Conservation (phyloP, 2,329 filamentous ascomycete species). For the Penicillium corylophilum region DNA sequence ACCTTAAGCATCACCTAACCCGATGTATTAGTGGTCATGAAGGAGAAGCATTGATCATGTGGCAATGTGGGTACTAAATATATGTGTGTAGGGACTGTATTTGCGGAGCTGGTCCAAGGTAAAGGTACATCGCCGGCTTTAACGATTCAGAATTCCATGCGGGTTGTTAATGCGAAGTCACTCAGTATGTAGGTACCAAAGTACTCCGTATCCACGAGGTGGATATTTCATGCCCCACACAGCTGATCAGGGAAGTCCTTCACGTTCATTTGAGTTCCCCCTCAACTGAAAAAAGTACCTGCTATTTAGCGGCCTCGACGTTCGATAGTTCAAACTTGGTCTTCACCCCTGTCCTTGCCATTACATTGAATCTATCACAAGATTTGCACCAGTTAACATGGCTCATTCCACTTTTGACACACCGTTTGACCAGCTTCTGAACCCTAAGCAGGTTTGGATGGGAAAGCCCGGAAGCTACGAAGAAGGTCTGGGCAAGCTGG, state of each 20-base stretch:
- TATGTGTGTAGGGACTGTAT: no score
- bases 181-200: background rate
- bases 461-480: conserved; percentile 47
- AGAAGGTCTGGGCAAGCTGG: conserved; percentile 55
- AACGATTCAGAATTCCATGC: background rate
- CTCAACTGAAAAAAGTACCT: background rate
- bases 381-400: conserved; percentile 5
- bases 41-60: no score
- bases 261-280: background rate
- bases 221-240: background rate
- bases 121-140: background rate
- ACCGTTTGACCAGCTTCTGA: conserved; percentile 49
- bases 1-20: no score
- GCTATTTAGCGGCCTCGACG: background rate
- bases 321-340: background rate
- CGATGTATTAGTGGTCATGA: no score
- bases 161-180: background rate
- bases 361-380: background rate
- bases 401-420: conserved; percentile 24
- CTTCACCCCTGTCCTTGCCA: background rate
- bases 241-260: background rate
- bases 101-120: background rate
- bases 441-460: conserved; percentile 51
- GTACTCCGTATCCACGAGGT: background rate
- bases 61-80: no score